Conservation (phyloP, 2,329 filamentous ascomycete species). For the Penicillium sp. region DNA sequence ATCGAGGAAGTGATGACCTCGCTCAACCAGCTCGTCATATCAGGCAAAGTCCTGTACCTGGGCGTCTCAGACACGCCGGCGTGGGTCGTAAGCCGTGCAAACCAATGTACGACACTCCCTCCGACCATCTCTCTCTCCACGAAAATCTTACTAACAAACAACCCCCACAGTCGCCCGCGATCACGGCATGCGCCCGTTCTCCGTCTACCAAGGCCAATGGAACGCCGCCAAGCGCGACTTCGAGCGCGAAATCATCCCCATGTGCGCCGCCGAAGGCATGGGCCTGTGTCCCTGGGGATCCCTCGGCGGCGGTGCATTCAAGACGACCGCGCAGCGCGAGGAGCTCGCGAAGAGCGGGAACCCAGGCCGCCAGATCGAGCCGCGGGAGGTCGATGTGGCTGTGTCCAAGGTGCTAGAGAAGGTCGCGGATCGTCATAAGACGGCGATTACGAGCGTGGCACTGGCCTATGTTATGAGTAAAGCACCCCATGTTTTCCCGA, state of each 20-base stretch:
- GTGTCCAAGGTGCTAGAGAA: conserved; percentile 26
- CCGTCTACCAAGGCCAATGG: conserved; percentile 69
- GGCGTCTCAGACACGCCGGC: conserved; percentile 70
- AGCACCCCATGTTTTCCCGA: conserved; percentile 56
- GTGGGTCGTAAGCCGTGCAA: conserved; percentile 68
- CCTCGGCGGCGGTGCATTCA: conserved; percentile 55
- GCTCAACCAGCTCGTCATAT: conserved; percentile 61
- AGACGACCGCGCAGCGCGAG: conserved; percentile 39
- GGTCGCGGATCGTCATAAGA: conserved; percentile 18
- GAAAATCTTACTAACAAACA: not conserved
- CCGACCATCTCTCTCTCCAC: too few relatives aligned
- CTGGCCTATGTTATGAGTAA: conserved; percentile 58
- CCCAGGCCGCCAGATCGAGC: conserved; percentile 21
- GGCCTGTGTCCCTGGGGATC: conserved; percentile 59
- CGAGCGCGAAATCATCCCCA: conserved; percentile 69
- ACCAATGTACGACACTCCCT: conserved; percentile 52
- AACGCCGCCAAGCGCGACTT: conserved; percentile 64
- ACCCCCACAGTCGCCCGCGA: conserved; percentile 58
- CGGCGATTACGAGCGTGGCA: conserved; percentile 35
- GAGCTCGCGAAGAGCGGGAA: conserved; percentile 34
- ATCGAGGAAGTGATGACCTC: conserved; percentile 70
- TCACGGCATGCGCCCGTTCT: conserved; percentile 70
- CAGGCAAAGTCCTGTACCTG: conserved; percentile 68
- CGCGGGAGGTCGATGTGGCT: conserved; percentile 21
- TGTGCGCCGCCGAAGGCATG: conserved; percentile 65